Evolutionary conservation across 805 yeast species (phyloP).

Genomic region (Alloascoidea hylecoeti): DNA sequence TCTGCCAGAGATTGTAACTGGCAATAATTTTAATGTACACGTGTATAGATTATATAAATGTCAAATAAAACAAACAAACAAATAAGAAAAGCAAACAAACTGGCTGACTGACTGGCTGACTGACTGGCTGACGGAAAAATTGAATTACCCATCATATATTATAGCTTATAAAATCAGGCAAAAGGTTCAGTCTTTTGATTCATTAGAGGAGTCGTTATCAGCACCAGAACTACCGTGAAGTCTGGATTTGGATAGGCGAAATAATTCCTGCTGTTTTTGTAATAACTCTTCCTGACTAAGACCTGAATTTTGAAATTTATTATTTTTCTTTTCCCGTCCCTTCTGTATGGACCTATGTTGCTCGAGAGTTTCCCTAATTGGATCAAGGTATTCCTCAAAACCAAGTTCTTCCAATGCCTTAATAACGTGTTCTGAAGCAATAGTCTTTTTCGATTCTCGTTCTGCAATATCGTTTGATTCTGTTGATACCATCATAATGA

Average conservation of each 20-base stretch:
- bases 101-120: no score
- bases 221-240: no score
- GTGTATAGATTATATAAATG: no score
- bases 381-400: slow-evolving; percentile 70
- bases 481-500: slow-evolving; percentile 86
- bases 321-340: slow-evolving; percentile 80
- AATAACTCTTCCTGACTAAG: slow-evolving; percentile 84
- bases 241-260: slow-evolving; percentile 61
- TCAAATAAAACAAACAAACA: no score
- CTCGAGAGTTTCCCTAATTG: slow-evolving; percentile 60
- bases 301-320: slow-evolving; percentile 89
- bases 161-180: no score
- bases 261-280: slow-evolving; percentile 84
- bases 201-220: no score
- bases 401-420: slow-evolving; percentile 83
- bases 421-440: slow-evolving; percentile 91
- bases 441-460: slow-evolving; percentile 89
- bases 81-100: no score
- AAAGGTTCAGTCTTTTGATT: no score
- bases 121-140: no score
- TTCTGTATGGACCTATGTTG: slow-evolving; percentile 85
- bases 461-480: slow-evolving; percentile 95
- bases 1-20: no score
- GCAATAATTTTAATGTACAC: no score
- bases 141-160: no score